These are phyloP conservation scores for Pythium periplocum DNA, from an alignment of 352 stramenopile species.

Conservation along the genomic window DNA sequence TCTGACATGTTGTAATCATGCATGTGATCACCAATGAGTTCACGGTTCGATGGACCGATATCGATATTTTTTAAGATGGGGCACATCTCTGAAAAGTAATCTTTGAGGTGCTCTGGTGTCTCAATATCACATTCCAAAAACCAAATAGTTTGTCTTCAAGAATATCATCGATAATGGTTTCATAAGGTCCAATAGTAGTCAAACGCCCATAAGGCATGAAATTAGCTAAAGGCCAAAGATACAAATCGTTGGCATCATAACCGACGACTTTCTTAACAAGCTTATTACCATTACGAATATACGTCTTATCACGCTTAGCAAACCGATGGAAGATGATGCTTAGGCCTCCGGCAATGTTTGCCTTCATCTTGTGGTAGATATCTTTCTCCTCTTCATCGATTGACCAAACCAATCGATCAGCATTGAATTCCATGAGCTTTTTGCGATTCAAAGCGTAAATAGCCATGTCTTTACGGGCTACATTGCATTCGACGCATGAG, in stretches of 20 bases:
- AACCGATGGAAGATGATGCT: slow-evolving; percentile 9
- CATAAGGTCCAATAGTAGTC: slow-evolving; percentile 16
- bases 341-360: slow-evolving; percentile 8
- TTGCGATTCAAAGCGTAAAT: slow-evolving; percentile 4
- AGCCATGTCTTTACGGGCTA: slow-evolving; percentile 22
- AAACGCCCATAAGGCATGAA: slow-evolving; percentile 25
- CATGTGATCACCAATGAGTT: slow-evolving; percentile 30
- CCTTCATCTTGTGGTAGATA: slow-evolving; percentile 9
- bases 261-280: slow-evolving; percentile 20
- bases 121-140: slow-evolving; percentile 37
- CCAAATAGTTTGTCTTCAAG: slow-evolving; percentile 27
- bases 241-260: slow-evolving; percentile 23
- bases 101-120: slow-evolving; percentile 24
- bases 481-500: slow-evolving; percentile 21
- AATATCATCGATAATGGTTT: slow-evolving; percentile 28
- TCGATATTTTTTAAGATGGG: slow-evolving; percentile 34
- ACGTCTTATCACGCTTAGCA: slow-evolving; percentile 9
- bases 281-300: slow-evolving; percentile 17
- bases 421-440: slow-evolving; percentile 8
- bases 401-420: slow-evolving; percentile 7
- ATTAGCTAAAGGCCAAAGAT: slow-evolving; percentile 26
- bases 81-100: slow-evolving; percentile 31
- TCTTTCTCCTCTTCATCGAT: slow-evolving; percentile 15
- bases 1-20: slow-evolving; percentile 12
- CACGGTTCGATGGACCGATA: slow-evolving; percentile 14